Percentiles rank a stretch among this genome's conserved stretches.
These are phyloP conservation scores for Tritrichomonas musculus DNA, from an alignment of 208 protist species.

Conservation along the genomic window DNA sequence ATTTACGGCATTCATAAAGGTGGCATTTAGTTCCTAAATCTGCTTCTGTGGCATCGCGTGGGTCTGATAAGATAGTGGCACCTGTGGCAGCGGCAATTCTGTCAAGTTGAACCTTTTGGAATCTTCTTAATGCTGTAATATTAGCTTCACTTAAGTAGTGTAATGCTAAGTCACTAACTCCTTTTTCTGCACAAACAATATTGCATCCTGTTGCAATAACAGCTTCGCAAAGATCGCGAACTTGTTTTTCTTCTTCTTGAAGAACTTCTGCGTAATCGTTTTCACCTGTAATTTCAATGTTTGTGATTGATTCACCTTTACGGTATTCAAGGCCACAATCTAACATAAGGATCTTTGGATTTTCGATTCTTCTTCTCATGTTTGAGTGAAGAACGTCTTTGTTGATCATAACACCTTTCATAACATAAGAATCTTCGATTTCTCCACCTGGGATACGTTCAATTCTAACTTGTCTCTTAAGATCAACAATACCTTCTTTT, in stretches of 20 bases:
- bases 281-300: slow-evolving; percentile 89
- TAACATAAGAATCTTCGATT: slow-evolving; percentile 86
- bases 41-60: slow-evolving; percentile 87
- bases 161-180: slow-evolving; percentile 91
- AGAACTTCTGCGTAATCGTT: slow-evolving; percentile 90
- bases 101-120: slow-evolving; percentile 98
- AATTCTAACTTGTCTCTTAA: slow-evolving; percentile 73
- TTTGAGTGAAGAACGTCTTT: slow-evolving; percentile 98
- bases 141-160: slow-evolving; percentile 85
- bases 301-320: slow-evolving; percentile 96
- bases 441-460: slow-evolving; percentile 98
- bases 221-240: slow-evolving; percentile 84
- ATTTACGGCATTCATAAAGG: slow-evolving; percentile 85
- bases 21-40: slow-evolving; percentile 89
- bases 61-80: slow-evolving; percentile 89
- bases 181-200: slow-evolving; percentile 99
- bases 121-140: slow-evolving; percentile 91
- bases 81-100: slow-evolving; percentile 84
- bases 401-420: slow-evolving; percentile 98
- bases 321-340: slow-evolving; percentile 99
- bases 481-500: slow-evolving; percentile 42
- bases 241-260: slow-evolving; percentile 95
- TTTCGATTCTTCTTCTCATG: slow-evolving; percentile 89
- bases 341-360: slow-evolving; percentile 94
- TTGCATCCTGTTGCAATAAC: slow-evolving; percentile 97